Conservation (phyloP, 768 basidiomycete genomes). For the Pulveroboletus sp. region DNA sequence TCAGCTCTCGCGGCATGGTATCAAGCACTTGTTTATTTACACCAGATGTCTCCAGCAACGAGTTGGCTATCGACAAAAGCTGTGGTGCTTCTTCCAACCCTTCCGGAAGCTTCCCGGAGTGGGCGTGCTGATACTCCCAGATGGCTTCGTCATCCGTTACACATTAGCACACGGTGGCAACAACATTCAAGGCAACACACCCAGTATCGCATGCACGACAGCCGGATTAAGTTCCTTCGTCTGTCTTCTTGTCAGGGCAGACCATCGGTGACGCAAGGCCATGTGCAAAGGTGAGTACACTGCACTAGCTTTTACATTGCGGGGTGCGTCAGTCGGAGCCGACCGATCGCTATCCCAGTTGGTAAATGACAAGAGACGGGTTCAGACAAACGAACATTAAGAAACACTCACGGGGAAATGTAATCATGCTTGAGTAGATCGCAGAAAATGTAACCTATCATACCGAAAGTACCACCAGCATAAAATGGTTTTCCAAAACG, state of each 20-base stretch:
- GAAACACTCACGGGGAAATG: constrained; percentile 66
- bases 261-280: constrained; percentile 69
- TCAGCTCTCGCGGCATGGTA: constrained; percentile 50
- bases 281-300: constrained; percentile 59
- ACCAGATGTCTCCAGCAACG: constrained; percentile 53
- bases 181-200: constrained; percentile 36
- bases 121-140: constrained; percentile 74
- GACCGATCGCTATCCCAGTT: constrained; percentile 52
- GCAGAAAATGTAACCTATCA: constrained; percentile 91
- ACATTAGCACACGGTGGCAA: constrained; percentile 11
- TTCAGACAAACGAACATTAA: constrained; percentile 4
- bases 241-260: constrained; percentile 61
- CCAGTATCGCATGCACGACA: constrained; percentile 64
- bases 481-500: constrained; percentile 76
- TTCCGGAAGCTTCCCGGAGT: constrained; percentile 54
- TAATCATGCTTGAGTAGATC: constrained; percentile 87
- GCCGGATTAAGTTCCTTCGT: constrained; percentile 83
- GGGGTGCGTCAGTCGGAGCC: constrained; percentile 52
- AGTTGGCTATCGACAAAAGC: constrained; percentile 60
- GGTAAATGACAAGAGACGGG: constrained; percentile 3
- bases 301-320: constrained; percentile 54
- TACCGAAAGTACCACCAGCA: constrained; percentile 86
- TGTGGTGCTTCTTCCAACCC: constrained; percentile 44
- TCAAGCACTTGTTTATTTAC: constrained; percentile 67
- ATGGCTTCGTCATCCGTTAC: constrained; percentile 46